Evolutionary conservation across 768 basidiomycete genomes (phyloP).

Genomic region (Mycena vulgaris): DNA sequence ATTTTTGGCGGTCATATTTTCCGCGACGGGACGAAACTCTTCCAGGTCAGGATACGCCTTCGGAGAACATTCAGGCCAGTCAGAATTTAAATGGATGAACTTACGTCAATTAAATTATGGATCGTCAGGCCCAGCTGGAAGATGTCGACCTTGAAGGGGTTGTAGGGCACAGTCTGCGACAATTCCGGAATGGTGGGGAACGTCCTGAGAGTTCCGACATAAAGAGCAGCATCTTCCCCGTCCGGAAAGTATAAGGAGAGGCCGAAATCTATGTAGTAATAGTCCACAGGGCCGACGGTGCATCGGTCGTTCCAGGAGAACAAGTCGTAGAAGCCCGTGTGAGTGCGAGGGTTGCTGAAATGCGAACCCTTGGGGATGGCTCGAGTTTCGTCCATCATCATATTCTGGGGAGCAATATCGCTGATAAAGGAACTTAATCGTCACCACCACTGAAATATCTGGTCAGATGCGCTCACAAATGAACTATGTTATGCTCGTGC

Average conservation of each 20-base stretch:
- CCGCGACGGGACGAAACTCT: constrained; percentile 21
- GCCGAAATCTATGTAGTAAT: constrained; percentile 37
- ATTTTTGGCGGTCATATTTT: constrained; percentile 2
- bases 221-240: constrained; percentile 10
- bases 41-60: constrained; percentile 28
- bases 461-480: constrained; percentile 19
- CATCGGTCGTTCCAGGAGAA: constrained; percentile 23
- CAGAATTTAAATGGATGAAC: not conserved
- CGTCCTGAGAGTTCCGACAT: not conserved
- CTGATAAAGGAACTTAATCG: not conserved
- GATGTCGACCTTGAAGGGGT: constrained; percentile 28
- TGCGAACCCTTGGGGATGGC: constrained; percentile 29
- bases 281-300: constrained; percentile 23
- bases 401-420: constrained; percentile 25
- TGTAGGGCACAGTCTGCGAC: constrained; percentile 26
- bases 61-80: not conserved
- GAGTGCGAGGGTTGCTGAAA: constrained; percentile 6
- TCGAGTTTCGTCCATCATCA: constrained; percentile 33
- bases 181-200: constrained; percentile 27
- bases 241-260: constrained; percentile 15
- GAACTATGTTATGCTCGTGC: constrained; percentile 29
- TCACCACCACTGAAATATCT: fast-evolving
- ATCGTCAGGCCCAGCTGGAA: constrained; percentile 29
- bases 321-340: not conserved
- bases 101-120: constrained; percentile 15